These are phyloP conservation scores for Diaporthe citriasiana DNA, from an alignment of 2,329 filamentous ascomycete genomes.

Conservation along the genomic window DNA sequence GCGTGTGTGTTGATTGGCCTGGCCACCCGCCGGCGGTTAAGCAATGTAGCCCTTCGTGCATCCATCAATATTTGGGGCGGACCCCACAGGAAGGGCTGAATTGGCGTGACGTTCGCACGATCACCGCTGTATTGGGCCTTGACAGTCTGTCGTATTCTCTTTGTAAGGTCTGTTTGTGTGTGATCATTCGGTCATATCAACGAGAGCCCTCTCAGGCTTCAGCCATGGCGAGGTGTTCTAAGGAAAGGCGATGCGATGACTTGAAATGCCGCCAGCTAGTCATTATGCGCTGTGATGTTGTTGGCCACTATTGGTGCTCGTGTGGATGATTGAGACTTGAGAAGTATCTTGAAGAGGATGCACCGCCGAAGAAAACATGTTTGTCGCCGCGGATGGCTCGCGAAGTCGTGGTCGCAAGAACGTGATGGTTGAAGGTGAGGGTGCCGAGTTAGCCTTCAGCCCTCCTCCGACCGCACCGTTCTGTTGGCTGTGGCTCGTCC, in stretches of 20 bases:
- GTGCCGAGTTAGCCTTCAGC: slow-evolving; percentile 8
- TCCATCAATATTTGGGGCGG: slow-evolving; percentile 20
- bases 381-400: neutral
- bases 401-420: neutral
- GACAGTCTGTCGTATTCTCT: neutral
- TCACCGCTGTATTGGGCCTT: neutral
- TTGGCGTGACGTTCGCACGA: neutral
- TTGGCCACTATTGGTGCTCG: neutral
- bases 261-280: neutral
- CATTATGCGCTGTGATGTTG: neutral
- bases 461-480: neutral
- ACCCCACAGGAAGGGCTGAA: slow-evolving; percentile 6
- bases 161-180: neutral
- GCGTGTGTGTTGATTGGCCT: slow-evolving; percentile 37
- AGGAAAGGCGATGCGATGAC: neutral
- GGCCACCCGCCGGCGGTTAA: slow-evolving; percentile 39
- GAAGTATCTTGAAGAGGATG: neutral
- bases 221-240: neutral
- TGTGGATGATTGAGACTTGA: no score
- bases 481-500: slow-evolving; percentile 11
- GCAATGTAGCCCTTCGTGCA: slow-evolving; percentile 29
- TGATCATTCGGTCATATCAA: neutral
- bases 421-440: neutral
- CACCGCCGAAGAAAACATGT: neutral
- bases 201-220: neutral